These are phyloP conservation scores for Sordariomycetes sp. DNA, from an alignment of 2,329 filamentous ascomycete species.

Conservation along the genomic window DNA sequence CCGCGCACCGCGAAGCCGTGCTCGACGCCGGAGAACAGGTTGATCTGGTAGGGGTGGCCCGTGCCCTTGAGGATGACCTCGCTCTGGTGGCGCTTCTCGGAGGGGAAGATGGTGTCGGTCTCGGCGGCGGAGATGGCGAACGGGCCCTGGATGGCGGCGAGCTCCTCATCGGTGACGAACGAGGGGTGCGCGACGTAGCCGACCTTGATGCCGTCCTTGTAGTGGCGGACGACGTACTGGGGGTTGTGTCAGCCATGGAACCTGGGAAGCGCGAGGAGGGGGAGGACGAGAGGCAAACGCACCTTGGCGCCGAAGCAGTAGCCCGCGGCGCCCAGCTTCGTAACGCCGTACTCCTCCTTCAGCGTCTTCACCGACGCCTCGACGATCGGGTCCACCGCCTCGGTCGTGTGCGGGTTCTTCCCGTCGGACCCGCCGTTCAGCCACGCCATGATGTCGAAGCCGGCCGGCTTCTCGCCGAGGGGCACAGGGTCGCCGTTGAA, in stretches of 20 bases:
- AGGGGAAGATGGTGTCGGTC: constrained; percentile 55
- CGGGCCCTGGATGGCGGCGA: constrained; percentile 54
- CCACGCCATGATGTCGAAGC: constrained; percentile 19
- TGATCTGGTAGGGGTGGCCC: constrained; percentile 62
- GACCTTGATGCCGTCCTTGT: constrained; percentile 52
- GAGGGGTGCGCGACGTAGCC: constrained; percentile 70
- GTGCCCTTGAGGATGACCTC: constrained; percentile 51
- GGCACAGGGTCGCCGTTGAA: constrained; percentile 25
- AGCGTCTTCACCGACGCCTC: constrained; percentile 39
- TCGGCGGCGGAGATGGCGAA: constrained; percentile 57
- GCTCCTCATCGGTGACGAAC: constrained; percentile 59
- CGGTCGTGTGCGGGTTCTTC: constrained; percentile 28
- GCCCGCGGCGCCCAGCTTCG: constrained; percentile 53
- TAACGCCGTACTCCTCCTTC: constrained; percentile 40
- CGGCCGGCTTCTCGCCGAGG: constrained; percentile 26
- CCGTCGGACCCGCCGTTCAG: constrained; percentile 28
- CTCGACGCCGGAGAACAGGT: constrained; percentile 56
- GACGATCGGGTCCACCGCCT: constrained; percentile 18
- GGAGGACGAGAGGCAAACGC: constrained; percentile 8
- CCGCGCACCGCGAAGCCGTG: constrained; percentile 69
- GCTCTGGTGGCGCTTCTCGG: constrained; percentile 51
- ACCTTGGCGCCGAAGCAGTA: constrained; percentile 72
- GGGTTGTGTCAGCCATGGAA: neutral
- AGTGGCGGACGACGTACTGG: constrained; percentile 60
- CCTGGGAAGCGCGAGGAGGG: neutral